phyloP scores from a whole-genome alignment of 352 stramenopile species.

The Hyaloperonospora brassicae region DNA sequence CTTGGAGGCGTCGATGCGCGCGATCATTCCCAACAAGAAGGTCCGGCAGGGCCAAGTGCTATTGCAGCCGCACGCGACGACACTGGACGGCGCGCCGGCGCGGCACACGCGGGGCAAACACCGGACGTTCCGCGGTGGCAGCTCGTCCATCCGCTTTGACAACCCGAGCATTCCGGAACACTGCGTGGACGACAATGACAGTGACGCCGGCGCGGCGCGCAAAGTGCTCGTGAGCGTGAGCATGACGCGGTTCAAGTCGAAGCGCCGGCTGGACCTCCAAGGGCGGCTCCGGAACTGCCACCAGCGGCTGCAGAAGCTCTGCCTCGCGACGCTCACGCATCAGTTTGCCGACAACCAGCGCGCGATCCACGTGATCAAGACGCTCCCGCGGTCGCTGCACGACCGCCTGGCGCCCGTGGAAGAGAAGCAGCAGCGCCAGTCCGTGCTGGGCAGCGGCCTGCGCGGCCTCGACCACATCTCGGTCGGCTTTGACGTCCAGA shows the following conservation, averaged over 20 bases:
- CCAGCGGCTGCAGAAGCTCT: conserved; percentile 47
- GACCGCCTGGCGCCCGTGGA: conserved; percentile 41
- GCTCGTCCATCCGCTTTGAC: conserved; percentile 15
- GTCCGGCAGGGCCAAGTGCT: conserved; percentile 28
- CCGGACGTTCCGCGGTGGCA: conserved; percentile 11
- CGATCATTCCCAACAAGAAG: conserved; percentile 31
- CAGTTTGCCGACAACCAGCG: conserved; percentile 36
- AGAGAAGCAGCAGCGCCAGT: conserved; percentile 34
- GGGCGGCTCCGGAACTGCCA: conserved; percentile 29
- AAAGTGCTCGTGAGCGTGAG: conserved; percentile 35
- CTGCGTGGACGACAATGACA: conserved; percentile 6
- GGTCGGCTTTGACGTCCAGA: conserved; percentile 53
- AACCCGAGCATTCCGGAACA: conserved; percentile 14
- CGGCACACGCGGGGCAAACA: conserved; percentile 5
- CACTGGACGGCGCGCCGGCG: conserved; percentile 17
- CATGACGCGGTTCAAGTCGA: conserved; percentile 35
- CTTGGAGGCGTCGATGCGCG: conserved; percentile 40
- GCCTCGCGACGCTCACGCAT: conserved; percentile 40
- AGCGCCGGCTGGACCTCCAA: conserved; percentile 24
- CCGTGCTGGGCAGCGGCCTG: conserved; percentile 32
- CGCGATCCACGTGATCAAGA: conserved; percentile 52
- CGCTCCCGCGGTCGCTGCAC: conserved; percentile 48
- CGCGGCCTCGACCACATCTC: conserved; percentile 44
- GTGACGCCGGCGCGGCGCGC: conserved; percentile 4
- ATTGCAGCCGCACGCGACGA: conserved; percentile 24